These are phyloP conservation scores for Vitis vinifera DNA, from an alignment of 164 flowering plant species.

Conservation along the genomic window DNA sequence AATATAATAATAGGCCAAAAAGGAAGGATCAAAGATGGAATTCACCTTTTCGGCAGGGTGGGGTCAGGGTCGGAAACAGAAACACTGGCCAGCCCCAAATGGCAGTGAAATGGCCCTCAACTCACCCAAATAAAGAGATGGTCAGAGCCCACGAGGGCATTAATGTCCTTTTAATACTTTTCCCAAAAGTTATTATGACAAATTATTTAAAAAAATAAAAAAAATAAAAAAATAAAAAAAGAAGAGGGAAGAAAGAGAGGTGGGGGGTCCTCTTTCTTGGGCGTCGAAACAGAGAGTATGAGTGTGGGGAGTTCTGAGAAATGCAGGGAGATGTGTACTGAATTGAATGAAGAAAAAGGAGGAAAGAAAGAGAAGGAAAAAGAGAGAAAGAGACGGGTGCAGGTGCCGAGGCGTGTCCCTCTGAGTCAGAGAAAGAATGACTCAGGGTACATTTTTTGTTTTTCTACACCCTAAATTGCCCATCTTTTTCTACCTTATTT, in stretches of 20 bases:
- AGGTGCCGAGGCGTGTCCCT: constrained; percentile 22
- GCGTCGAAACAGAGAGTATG: too few species aligned
- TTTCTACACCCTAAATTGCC: too few species aligned
- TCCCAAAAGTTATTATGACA: too few species aligned
- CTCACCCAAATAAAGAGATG: neutral
- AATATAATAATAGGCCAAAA: neutral
- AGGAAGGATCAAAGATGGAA: neutral
- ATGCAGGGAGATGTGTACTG: too few species aligned
- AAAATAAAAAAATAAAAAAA: too few species aligned
- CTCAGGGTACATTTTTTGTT: too few species aligned
- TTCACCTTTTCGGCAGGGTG: constrained; percentile 1
- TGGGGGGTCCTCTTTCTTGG: too few species aligned
- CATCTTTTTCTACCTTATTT: too few species aligned
- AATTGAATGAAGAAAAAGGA: neutral
- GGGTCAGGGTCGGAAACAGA: neutral
- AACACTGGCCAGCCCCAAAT: too few species aligned
- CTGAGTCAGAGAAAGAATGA: constrained; percentile 12
- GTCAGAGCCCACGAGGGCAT: constrained; percentile 1
- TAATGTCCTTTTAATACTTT: neutral
- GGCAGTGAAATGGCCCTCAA: neutral
- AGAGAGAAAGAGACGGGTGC: constrained; percentile 10
- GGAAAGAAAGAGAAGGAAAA: neutral
- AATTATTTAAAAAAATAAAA: too few species aligned
- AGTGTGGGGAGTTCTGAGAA: too few species aligned
- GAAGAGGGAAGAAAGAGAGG: too few species aligned